Evolutionary conservation across 306 rosid genomes (phyloP), one percentile per base, ranked within the genome.

Genomic region (Lathyrus oleraceus): DNA sequence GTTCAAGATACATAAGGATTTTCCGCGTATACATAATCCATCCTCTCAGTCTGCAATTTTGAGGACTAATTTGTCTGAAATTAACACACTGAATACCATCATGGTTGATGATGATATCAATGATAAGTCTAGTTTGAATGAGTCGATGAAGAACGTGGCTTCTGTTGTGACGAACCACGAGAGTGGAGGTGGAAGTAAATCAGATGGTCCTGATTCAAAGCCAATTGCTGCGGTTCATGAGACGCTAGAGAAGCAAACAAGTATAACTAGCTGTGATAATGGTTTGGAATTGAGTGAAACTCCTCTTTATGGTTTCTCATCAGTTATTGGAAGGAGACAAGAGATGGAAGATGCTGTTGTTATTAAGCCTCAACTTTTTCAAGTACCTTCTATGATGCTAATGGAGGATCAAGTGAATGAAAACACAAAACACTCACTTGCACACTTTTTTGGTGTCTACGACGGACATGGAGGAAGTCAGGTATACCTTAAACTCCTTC

Each of bases 301-400:
- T 71, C 87, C 90, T 65, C 86, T 76, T 49, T 88, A 87, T 81
- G 97, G 97, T 17, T 86, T 73, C 80, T 83, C 86, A 15, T 85
- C 89, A 0, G 79, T 86, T 47, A 47, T 79, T 69, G 95, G 97
- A 74, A 77, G 77, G 84, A 83, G 97, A 77, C 79, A 83, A n/a
- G 89, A 88, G 81, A 91, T 91, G 97, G 97, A 91, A 74, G 97
- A 91, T 83, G 90, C 82, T 70, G 56, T 88, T 71, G 77, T 84
- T 28, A 78, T 72, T 51, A 77, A 66, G 56, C 92, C 95, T 6
- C 79, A 73, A 7, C 78, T 88, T 73, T 58, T 68, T 66, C 82
- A 88, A 73, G 53, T 85, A 62, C 84, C 92, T 65, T 43, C 81
- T 62, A 68, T 61, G 67, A 75, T 86, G 87, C 48, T 80, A 3